Evolutionary conservation across 2,329 filamentous ascomycete genomes (phyloP).

Genomic region (Microsporum audouinii): DNA sequence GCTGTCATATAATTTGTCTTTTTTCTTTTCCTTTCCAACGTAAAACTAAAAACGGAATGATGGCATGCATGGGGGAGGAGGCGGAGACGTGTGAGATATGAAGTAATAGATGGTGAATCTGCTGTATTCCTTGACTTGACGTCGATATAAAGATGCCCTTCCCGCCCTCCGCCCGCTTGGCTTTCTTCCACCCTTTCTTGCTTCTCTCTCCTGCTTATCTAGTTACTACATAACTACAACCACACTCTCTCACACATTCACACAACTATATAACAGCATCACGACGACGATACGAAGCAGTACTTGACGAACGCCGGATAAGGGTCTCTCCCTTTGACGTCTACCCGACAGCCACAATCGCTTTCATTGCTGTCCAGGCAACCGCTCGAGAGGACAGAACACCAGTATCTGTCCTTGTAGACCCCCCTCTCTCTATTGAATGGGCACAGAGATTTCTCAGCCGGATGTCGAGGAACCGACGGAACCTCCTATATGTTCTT

Average conservation of each 20-base stretch:
- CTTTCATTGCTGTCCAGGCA: not conserved
- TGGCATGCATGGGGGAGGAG: not conserved
- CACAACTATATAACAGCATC: not conserved
- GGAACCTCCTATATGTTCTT: slow-evolving; percentile 30
- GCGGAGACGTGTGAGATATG: not conserved
- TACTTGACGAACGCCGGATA: not conserved
- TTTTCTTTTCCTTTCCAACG: not conserved
- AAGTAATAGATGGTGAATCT: not conserved
- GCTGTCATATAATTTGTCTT: not conserved
- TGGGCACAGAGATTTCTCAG: slow-evolving; percentile 29
- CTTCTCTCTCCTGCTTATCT: not conserved
- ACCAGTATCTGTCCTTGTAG: slow-evolving; percentile 4
- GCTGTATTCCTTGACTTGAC: not conserved
- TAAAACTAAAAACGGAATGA: not conserved
- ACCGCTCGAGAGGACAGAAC: not conserved
- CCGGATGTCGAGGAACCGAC: slow-evolving; percentile 34
- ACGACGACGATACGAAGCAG: not conserved
- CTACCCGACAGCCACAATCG: not conserved
- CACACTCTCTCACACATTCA: not conserved
- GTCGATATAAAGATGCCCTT: not conserved
- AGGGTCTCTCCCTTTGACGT: not conserved
- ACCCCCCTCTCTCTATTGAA: slow-evolving; percentile 22
- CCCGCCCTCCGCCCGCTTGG: slow-evolving; percentile 1
- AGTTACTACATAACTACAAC: not conserved
- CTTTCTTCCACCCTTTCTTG: not conserved